These are phyloP conservation scores for Mytilinidion resinicola DNA, from an alignment of 495 filamentous ascomycete genomes.

Conservation along the genomic window DNA sequence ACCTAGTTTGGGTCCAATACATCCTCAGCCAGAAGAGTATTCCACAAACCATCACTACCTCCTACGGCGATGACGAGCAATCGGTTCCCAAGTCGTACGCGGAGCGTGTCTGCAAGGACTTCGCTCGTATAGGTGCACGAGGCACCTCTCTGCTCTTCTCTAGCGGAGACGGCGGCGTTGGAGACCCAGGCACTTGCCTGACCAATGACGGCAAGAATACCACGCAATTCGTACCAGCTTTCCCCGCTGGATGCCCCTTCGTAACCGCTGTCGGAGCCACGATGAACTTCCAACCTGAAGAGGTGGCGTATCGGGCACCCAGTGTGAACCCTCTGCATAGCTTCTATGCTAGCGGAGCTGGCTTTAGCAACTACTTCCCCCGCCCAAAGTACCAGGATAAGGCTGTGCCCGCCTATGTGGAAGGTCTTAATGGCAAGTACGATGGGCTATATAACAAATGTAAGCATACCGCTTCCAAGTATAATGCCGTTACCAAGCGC, in stretches of 20 bases:
- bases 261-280: constrained; percentile 37
- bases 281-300: constrained; percentile 36
- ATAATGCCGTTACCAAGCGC: too few relatives aligned
- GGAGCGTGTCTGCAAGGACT: constrained; percentile 31
- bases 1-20: constrained; percentile 33
- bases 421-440: constrained; percentile 26
- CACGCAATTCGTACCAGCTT: constrained; percentile 30
- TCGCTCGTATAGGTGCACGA: constrained; percentile 34
- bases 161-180: constrained; percentile 35
- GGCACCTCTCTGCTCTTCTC: constrained; percentile 36
- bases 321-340: constrained; percentile 8
- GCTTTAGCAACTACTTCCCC: constrained; percentile 38
- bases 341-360: constrained; percentile 30
- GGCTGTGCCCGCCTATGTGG: constrained; percentile 31
- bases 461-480: background rate
- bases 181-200: constrained; percentile 26
- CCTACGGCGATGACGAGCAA: constrained; percentile 39
- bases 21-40: constrained; percentile 28
- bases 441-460: constrained; percentile 34
- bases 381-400: constrained; percentile 32
- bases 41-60: constrained; percentile 37
- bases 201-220: constrained; percentile 33
- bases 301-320: constrained; percentile 25
- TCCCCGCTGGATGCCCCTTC: constrained; percentile 37
- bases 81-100: constrained; percentile 34